Evolutionary conservation across 805 yeast genomes (phyloP).

Genomic region (Candida ficus): DNA sequence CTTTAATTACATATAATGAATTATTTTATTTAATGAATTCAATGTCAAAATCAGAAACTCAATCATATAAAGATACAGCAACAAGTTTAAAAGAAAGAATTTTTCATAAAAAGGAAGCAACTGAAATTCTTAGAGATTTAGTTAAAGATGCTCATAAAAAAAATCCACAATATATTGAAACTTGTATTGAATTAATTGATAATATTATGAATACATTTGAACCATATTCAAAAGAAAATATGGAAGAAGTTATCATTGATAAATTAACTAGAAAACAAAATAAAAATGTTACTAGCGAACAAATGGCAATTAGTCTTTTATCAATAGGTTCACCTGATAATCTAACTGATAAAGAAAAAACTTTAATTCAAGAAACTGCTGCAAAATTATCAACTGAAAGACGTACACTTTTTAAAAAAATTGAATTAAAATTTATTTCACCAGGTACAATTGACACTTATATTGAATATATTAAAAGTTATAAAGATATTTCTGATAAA

Average conservation of each 20-base stretch:
- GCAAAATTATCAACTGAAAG: conserved; percentile 22
- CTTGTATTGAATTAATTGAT: conserved; percentile 60
- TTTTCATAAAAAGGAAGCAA: conserved; percentile 60
- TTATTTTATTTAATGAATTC: conserved; percentile 42
- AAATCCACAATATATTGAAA: conserved; percentile 56
- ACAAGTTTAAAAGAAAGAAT: conserved; percentile 59
- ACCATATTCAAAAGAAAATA: conserved; percentile 52
- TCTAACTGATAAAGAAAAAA: conserved; percentile 20
- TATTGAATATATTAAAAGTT: conserved; percentile 54
- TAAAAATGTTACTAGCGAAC: conserved; percentile 21
- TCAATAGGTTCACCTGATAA: background rate
- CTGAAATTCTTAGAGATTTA: conserved; percentile 50
- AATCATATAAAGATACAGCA: conserved; percentile 47
- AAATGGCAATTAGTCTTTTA: conserved; percentile 27
- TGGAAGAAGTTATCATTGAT: conserved; percentile 42
- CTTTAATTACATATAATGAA: conserved; percentile 62
- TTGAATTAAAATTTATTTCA: conserved; percentile 43
- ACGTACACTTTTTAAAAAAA: conserved; percentile 40
- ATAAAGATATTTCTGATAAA: conserved; percentile 52
- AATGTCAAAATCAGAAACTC: conserved; percentile 35
- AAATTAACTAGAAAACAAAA: conserved; percentile 33
- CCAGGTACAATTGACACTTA: conserved; percentile 62
- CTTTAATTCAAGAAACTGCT: conserved; percentile 18
- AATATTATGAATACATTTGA: conserved; percentile 65
- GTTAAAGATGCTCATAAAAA: conserved; percentile 62